Evolutionary conservation across 768 basidiomycete genomes (phyloP), one percentile per base, ranked within the genome.

Genomic region (Termitomyces sp.): DNA sequence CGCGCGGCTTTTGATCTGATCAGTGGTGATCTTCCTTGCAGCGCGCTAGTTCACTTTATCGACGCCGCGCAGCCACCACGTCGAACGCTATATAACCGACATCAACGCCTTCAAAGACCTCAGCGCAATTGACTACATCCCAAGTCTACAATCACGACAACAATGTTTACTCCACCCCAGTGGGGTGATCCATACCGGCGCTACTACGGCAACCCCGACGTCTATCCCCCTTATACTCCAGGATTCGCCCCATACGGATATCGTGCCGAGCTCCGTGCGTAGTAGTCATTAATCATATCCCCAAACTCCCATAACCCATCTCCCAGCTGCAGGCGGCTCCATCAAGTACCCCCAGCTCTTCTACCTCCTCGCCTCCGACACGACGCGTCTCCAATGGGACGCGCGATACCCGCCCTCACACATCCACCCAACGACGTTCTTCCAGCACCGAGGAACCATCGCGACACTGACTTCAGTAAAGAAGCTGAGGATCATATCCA

Each of bases 401-500:
- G 53, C 57, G 12, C 48, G 44, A 2, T 16, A 27, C 0, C 43
- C 37, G 27, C 54, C 62, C 12, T 45, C 43, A 5, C 33, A 34
- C 20, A 63, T 63, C 34, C 34, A 57, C 12, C 47, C 49, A 12
- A 42, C 59, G 26, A 63, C 57, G 14, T 63, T 55, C 46, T 53
- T 43, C 45, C 20, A 53, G 16, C 27, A 55, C 20, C 56, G 62
- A 13, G 39, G 53, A 18, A 60, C 73, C 18, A 71, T 68, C 43
- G 83, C 79, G 2, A 69, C 77, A 26, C 67, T 71, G 22, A 68
- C 62, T 22, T 70, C 73, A 5, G 71, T 76, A 9, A 69, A 68
- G 40, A 71, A 78, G 27, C 61, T 87, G 57, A 82, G 82, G 12
- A 74, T 89, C 46, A 73, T 88, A 58, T 86, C 79, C 16, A 82